phyloP scores from a whole-genome alignment of 805 yeast species.

The Candida oleophila region DNA sequence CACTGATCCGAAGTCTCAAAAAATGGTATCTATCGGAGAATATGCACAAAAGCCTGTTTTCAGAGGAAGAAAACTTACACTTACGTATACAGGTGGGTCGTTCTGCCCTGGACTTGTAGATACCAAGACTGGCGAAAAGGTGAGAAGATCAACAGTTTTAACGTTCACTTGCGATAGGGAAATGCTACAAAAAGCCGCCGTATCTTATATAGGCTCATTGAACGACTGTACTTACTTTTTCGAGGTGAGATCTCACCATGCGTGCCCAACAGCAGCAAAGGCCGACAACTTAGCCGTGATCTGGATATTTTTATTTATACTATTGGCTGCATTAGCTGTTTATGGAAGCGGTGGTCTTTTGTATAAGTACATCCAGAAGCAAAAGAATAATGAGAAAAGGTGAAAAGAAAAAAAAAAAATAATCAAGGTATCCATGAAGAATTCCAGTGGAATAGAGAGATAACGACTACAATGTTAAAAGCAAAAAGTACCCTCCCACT shows the following conservation, averaged over 20 bases:
- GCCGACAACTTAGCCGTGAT: slow-evolving; percentile 63
- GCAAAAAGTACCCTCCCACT: too few relatives aligned
- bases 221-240: slow-evolving; percentile 82
- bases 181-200: slow-evolving; percentile 58
- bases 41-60: slow-evolving; percentile 60
- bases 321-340: slow-evolving; percentile 35
- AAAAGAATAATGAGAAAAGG: slow-evolving; percentile 10
- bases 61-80: slow-evolving; percentile 67
- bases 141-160: slow-evolving; percentile 62
- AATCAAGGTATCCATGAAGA: too few relatives aligned
- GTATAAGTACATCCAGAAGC: slow-evolving; percentile 24
- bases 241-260: slow-evolving; percentile 81
- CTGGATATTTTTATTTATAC: slow-evolving; percentile 36
- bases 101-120: slow-evolving; percentile 46
- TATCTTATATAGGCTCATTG: slow-evolving; percentile 67
- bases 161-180: slow-evolving; percentile 81
- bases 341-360: slow-evolving; percentile 39
- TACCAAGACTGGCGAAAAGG: slow-evolving; percentile 40
- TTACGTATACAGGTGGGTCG: slow-evolving; percentile 72
- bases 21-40: slow-evolving; percentile 52
- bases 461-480: too few relatives aligned
- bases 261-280: slow-evolving; percentile 76
- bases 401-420: slow-evolving; percentile 4
- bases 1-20: slow-evolving; percentile 33
- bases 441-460: too few relatives aligned